phyloP scores from a whole-genome alignment of 2,329 filamentous ascomycete species.

The Rutstroemia sp. region DNA sequence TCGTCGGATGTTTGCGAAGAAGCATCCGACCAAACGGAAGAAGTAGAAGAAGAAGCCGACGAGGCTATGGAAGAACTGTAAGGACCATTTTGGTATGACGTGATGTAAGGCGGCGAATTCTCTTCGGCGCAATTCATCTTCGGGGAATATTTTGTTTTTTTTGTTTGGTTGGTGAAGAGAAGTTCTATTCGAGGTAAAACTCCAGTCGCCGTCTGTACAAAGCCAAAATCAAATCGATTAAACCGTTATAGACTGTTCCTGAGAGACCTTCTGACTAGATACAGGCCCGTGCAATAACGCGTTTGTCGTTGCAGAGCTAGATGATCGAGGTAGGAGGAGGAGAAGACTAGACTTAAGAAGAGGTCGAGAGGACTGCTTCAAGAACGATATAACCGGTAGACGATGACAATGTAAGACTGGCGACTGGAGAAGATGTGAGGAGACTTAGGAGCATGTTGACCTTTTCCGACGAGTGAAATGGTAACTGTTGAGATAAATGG shows the following conservation, averaged over 20 bases:
- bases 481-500: conserved; percentile 26
- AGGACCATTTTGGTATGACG: conserved; percentile 44
- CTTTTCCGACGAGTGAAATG: conserved; percentile 28
- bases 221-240: conserved; percentile 37
- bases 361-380: conserved; percentile 37
- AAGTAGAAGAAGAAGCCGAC: conserved; percentile 67
- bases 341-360: conserved; percentile 34
- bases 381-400: conserved; percentile 51
- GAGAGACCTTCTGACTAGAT: conserved; percentile 36
- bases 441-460: conserved; percentile 52
- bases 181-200: conserved; percentile 25
- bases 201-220: conserved; percentile 51
- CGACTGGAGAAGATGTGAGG: conserved; percentile 48
- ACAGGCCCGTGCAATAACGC: conserved; percentile 32
- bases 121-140: conserved; percentile 53
- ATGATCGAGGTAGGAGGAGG: conserved; percentile 37
- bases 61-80: conserved; percentile 67
- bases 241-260: conserved; percentile 35
- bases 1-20: conserved; percentile 65
- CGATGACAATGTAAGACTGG: conserved; percentile 45
- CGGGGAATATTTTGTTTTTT: conserved; percentile 22
- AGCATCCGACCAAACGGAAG: conserved; percentile 70
- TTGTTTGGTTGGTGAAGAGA: not conserved
- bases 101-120: conserved; percentile 46
- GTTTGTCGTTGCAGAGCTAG: conserved; percentile 32